Base-by-base conservation (phyloP, 176 grass and related monocot species). In the Zoysia pacifica region DNA sequence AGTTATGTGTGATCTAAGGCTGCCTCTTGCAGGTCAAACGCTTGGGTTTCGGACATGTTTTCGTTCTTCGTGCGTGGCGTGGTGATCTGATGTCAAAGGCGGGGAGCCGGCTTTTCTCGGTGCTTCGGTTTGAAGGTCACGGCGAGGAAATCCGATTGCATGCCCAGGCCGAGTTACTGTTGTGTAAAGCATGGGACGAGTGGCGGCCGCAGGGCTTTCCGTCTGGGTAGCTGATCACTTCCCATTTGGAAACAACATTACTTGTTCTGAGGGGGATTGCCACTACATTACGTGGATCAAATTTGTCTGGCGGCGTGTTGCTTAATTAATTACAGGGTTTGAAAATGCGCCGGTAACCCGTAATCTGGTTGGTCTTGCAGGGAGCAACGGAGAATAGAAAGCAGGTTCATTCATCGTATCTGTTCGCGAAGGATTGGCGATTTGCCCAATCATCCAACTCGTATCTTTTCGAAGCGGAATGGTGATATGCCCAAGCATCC, bases 81-180 rank as follows among this genome's bases (percentile, higher is more conserved):
- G 14, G 6, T 62, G 15, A 35, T 62, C 47, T 49, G 45, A 56
- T 78, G 67, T 44, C 67, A 16, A 54, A 70, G 65, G 47, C n/a
- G n/a, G n/a, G 56, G 75, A 72, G 85, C 65, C 37, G 54, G 18
- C 70, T 49, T 74, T 75, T 63, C 40, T 39, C 0, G 65, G 70
- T 69, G 86, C 86, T 88, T 88, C 70, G 53, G 76, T 63, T 84
- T 88, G 46, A 88, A 88, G 86, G 45, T 80, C 76, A 80, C 75
- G 70, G 48, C 62, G 70, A 69, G 19, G 81, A 62, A 80, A 69
- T 43, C 56, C 16, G 40, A 70, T 45, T 61, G 40, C 15, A 35
- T 2, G 69, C 16, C 5, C 7, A 16, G 73, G 68, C 41, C 81
- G 40, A 84, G 53, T 86, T 64, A 64, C 71, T 35, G 84, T 81